Percentiles rank a stretch among this genome's conserved stretches.
These are phyloP conservation scores for Tetradesmus lagerheimii DNA, from an alignment of 139 green algal species.

Conservation along the genomic window DNA sequence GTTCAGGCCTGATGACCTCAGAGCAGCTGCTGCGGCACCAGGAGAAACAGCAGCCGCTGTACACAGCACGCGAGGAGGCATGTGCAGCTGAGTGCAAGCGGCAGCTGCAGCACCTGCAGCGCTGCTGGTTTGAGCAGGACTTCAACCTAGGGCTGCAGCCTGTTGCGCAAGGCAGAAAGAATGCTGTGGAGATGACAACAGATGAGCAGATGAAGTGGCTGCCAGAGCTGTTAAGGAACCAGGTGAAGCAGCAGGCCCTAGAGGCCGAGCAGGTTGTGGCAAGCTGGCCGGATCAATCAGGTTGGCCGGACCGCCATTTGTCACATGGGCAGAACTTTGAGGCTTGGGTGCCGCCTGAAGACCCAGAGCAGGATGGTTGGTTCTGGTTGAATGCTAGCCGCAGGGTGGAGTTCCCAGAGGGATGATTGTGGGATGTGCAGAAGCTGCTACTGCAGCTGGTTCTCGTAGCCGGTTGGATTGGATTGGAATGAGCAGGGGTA, in stretches of 20 bases:
- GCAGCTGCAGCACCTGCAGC: neutral
- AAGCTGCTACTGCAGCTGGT: neutral
- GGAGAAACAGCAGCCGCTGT: neutral
- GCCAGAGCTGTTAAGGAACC: too few relatives aligned
- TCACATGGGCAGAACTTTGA: conserved; percentile 15
- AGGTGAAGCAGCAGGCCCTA: too few relatives aligned
- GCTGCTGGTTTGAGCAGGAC: neutral
- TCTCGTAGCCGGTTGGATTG: too few relatives aligned
- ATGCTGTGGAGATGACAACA: too few relatives aligned
- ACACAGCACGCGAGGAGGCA: neutral
- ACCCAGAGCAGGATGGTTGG: neutral
- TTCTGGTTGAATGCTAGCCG: neutral
- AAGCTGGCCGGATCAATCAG: too few relatives aligned
- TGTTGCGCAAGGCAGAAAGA: neutral
- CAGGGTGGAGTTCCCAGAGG: neutral
- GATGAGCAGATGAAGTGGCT: too few relatives aligned
- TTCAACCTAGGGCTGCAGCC: neutral
- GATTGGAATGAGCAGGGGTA: too few relatives aligned
- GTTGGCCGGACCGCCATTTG: neutral
- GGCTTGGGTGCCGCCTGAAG: neutral
- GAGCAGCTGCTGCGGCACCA: neutral
- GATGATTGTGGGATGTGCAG: neutral
- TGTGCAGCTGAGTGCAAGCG: neutral
- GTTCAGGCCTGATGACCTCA: neutral
- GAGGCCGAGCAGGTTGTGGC: neutral